These are phyloP conservation scores for Parachlorella kessleri DNA, from an alignment of 139 green algal species.

Conservation along the genomic window DNA sequence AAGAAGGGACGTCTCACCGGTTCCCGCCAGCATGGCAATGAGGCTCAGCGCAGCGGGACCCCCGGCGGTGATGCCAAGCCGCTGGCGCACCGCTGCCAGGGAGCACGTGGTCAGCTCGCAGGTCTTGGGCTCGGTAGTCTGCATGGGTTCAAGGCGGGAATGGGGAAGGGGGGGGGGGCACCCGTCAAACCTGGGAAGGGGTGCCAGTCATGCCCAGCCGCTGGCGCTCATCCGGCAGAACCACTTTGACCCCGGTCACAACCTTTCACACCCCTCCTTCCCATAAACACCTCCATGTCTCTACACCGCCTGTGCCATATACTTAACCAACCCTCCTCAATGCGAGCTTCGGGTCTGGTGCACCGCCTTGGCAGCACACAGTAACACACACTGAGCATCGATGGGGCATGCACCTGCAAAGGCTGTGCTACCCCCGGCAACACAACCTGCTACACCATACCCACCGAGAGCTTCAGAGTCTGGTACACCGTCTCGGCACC, in stretches of 20 bases:
- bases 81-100: constrained; percentile 15
- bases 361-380: background rate
- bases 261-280: too few relatives aligned
- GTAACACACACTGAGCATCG: too few relatives aligned
- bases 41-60: constrained; percentile 27
- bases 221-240: too few relatives aligned
- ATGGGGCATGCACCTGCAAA: too few relatives aligned
- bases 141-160: too few relatives aligned
- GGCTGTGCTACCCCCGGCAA: too few relatives aligned
- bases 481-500: constrained; percentile 61
- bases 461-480: constrained; percentile 44
- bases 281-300: background rate
- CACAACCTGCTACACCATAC: background rate
- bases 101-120: constrained; percentile 19
- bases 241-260: too few relatives aligned
- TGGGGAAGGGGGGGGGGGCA: too few relatives aligned
- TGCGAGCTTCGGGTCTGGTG: background rate
- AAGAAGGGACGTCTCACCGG: constrained; percentile 3
- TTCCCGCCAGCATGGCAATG: constrained; percentile 35
- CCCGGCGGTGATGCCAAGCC: constrained; percentile 27
- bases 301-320: background rate
- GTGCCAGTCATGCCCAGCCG: too few relatives aligned
- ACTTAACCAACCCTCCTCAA: background rate
- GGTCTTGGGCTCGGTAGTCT: constrained; percentile 17
- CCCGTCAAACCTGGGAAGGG: too few relatives aligned